A percentile compares a stretch with the other conserved stretches of the same genome.
Evolutionary conservation across 2,329 filamentous ascomycete species (phyloP).

Genomic region (Arthroderma uncinatum): DNA sequence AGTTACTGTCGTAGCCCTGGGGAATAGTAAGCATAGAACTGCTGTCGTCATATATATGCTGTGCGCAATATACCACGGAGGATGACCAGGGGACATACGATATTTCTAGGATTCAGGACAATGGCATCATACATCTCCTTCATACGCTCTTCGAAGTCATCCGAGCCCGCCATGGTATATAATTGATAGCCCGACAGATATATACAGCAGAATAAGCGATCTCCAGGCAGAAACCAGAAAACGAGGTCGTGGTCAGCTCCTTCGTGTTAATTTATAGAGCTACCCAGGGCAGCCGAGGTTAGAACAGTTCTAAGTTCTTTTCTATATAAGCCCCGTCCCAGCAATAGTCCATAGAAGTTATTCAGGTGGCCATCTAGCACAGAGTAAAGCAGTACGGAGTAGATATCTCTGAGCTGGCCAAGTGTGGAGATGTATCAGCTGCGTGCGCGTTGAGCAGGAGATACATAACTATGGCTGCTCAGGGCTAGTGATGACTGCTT

Average conservation of each 20-base stretch:
- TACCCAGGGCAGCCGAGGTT: not conserved
- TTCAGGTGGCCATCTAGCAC: too few species aligned
- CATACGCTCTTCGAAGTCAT: constrained; percentile 5
- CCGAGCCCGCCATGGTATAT: constrained; percentile 1
- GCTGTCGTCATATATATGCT: too few species aligned
- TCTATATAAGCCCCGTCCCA: too few species aligned
- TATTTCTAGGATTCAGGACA: not conserved
- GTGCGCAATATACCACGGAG: too few species aligned
- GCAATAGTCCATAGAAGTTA: too few species aligned
- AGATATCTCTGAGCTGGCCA: too few species aligned
- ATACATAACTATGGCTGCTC: too few species aligned
- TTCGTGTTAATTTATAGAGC: too few species aligned
- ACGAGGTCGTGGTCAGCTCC: not conserved
- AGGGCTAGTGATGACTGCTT: too few species aligned
- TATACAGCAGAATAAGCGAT: not conserved
- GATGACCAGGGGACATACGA: not conserved
- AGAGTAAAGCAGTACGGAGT: too few species aligned
- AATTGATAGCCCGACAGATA: not conserved
- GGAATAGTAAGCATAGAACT: not conserved
- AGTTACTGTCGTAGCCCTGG: constrained; percentile 25
- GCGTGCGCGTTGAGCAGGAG: too few species aligned
- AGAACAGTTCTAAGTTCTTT: not conserved
- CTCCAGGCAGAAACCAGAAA: not conserved
- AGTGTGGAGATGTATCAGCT: too few species aligned
- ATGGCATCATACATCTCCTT: not conserved